Evolutionary conservation across 1,284 basidiomycete genomes (phyloP), one percentile per base, ranked within the genome.

Genomic region (Moesziomyces antarcticus): DNA sequence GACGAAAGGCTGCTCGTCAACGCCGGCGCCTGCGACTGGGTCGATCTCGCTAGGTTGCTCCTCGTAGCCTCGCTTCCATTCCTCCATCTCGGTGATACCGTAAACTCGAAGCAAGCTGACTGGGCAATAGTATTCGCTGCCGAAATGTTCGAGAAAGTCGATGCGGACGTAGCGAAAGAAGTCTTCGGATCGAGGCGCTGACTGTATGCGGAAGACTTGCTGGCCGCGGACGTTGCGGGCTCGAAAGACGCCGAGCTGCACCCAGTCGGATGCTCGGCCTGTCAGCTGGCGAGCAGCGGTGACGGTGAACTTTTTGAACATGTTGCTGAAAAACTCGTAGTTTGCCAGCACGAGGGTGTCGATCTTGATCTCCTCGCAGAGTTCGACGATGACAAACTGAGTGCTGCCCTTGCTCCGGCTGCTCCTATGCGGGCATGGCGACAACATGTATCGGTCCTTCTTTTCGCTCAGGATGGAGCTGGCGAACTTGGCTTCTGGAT

Each of bases 261-360:
- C 82, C 88, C 88, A 88, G 37, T 83, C 78, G 48, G 87, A 86
- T 1, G 88, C 90, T 87, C 92, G 93, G 21, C 88, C 90, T 20
- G 90, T 89, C 22, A 88, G 86, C 40, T 90, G 89, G 83, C 92
- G 91, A 6, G 92, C 90, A 2, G 93, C 93, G 78, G 91, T 92
- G 45, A 99, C 91, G 3, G 88, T 88, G 72, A 99, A 92, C 55
- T 94, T 92, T 84, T 93, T 92, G 86, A 99, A 97, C 52, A 97
- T 92, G 11, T 95, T 94, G 77, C 92, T 94, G 86, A 98, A 99
- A 86, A 98, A 98, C 85, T 99, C 96, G 84, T 93, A 97, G 81
- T 98, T 97, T 55, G 94, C 95, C 7, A 99, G 86, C 82, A 98
- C 94, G 51, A 99, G 89, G 0, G 94, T 96, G 84, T 99, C 95